Conservation (phyloP, 306 rosid genomes). For the Citrullus colocynthis region DNA sequence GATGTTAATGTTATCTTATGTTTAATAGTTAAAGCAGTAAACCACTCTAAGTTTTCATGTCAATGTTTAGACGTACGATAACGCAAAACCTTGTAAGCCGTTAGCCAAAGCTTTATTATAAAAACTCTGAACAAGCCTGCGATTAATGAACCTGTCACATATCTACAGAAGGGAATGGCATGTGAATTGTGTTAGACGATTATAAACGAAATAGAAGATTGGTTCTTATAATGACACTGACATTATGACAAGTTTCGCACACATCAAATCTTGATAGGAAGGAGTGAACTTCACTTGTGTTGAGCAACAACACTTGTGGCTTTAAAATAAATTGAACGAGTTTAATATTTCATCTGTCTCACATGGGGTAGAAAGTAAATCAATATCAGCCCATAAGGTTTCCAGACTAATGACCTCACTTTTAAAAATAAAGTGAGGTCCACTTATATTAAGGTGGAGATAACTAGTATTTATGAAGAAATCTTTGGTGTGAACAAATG, state of each 20-base stretch:
- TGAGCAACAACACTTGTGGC: neutral
- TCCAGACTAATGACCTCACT: neutral
- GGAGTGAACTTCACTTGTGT: neutral
- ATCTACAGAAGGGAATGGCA: constrained; percentile 38
- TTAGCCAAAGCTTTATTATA: constrained; percentile 76
- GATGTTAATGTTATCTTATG: neutral
- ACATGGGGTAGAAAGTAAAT: neutral
- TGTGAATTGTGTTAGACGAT: constrained; percentile 6
- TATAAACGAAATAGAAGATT: neutral
- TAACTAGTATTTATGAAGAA: too few species aligned
- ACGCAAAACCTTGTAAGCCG: constrained; percentile 88
- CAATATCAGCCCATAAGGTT: neutral
- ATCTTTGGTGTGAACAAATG: too few species aligned
- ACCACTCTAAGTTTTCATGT: neutral
- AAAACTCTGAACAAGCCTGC: constrained; percentile 67
- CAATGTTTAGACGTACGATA: constrained; percentile 42
- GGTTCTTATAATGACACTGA: neutral
- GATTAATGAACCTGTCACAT: constrained; percentile 82
- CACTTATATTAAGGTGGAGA: too few species aligned
- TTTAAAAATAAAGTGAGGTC: neutral
- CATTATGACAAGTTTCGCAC: neutral
- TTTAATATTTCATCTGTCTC: neutral
- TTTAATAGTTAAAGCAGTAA: neutral
- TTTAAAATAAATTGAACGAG: neutral
- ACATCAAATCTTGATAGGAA: neutral